These are phyloP conservation scores for Trichoderma koningii DNA, from an alignment of 2,329 filamentous ascomycete genomes.

Conservation along the genomic window DNA sequence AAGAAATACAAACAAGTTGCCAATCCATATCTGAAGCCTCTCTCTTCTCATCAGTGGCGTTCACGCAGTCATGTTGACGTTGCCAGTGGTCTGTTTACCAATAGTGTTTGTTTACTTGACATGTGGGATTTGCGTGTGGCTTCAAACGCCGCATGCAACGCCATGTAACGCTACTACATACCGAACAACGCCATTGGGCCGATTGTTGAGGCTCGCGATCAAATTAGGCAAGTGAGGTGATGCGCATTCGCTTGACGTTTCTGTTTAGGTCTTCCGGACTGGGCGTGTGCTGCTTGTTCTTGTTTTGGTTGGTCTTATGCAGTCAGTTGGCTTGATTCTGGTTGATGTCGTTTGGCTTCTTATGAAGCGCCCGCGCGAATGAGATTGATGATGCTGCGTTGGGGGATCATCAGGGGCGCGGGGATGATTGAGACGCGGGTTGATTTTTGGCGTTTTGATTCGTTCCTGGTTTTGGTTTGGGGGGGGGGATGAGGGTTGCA, in stretches of 20 bases:
- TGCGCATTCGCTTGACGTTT: too few species aligned
- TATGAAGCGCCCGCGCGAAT: not conserved
- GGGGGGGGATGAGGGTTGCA: not conserved
- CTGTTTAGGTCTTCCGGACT: too few species aligned
- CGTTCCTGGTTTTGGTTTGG: not conserved
- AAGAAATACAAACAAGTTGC: constrained; percentile 25
- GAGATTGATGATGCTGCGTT: not conserved
- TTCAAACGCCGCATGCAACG: not conserved
- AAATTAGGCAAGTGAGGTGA: too few species aligned
- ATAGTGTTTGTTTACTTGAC: not conserved
- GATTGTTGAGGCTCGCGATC: not conserved
- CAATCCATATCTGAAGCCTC: not conserved
- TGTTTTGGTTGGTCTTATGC: too few species aligned
- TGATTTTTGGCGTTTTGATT: not conserved
- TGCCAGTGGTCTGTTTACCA: not conserved
- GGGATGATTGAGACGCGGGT: constrained; percentile 1
- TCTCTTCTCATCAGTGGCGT: not conserved
- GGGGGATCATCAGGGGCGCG: constrained; percentile 27
- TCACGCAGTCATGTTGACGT: not conserved
- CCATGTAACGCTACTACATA: too few species aligned
- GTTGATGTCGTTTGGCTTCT: constrained; percentile 8
- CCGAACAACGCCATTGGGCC: not conserved
- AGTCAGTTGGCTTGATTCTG: too few species aligned
- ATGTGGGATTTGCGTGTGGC: too few species aligned
- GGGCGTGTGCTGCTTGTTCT: too few species aligned